A percentile compares a stretch with the other conserved stretches of the same genome.
phyloP scores from a whole-genome alignment of 2,329 filamentous ascomycete genomes.

The Graphium sp. region DNA sequence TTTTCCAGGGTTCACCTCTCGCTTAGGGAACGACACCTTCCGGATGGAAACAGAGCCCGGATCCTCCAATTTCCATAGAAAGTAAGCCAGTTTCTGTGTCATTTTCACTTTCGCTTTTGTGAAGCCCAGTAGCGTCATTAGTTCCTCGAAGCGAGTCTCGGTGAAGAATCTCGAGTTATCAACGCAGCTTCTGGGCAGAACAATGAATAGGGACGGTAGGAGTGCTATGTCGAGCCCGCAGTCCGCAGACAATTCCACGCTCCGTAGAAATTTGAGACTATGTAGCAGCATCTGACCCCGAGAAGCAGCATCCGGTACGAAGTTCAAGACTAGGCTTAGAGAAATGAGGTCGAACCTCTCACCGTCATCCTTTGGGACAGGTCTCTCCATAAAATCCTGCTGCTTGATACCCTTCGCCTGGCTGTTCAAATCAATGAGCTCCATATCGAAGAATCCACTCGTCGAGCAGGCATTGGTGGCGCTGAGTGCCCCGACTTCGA shows the following conservation, averaged over 20 bases:
- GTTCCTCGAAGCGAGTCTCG: conserved; percentile 45
- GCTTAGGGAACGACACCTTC: conserved; percentile 47
- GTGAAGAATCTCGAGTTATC: conserved; percentile 83
- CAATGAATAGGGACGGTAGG: conserved; percentile 68
- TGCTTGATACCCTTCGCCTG: conserved; percentile 66
- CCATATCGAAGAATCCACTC: conserved; percentile 53
- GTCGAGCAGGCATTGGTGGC: conserved; percentile 70
- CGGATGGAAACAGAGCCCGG: too few relatives aligned
- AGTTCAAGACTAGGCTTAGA: conserved; percentile 85
- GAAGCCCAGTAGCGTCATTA: conserved; percentile 71
- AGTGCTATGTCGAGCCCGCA: conserved; percentile 9
- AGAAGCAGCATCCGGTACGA: conserved; percentile 59
- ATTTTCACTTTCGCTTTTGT: conserved; percentile 46
- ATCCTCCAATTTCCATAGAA: too few relatives aligned
- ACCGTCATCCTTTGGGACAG: conserved; percentile 42
- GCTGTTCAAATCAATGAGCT: conserved; percentile 80
- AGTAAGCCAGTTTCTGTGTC: conserved; percentile 75
- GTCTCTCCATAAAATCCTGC: conserved; percentile 88
- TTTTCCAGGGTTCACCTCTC: conserved; percentile 57
- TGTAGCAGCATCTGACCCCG: conserved; percentile 76
- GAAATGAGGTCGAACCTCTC: conserved; percentile 81
- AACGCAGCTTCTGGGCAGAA: conserved; percentile 76
- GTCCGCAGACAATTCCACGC: conserved; percentile 8
- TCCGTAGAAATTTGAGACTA: conserved; percentile 52
- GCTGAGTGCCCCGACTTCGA: conserved; percentile 82